Percentiles rank a stretch among this genome's conserved stretches.
phyloP scores from a whole-genome alignment of 352 stramenopile genomes.

The Phytophthora syringae region DNA sequence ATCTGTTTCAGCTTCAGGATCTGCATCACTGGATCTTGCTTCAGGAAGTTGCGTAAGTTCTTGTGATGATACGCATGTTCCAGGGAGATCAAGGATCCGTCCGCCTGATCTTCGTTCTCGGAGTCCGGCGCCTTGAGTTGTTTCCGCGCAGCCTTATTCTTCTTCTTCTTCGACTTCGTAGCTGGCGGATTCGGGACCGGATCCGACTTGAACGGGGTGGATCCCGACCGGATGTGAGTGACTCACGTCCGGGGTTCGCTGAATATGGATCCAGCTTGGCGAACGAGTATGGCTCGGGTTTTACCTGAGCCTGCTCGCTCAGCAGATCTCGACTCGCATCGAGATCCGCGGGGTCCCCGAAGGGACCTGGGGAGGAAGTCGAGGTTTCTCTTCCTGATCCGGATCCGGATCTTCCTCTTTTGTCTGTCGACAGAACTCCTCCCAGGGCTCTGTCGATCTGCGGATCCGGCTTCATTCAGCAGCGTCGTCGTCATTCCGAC shows the following conservation, averaged over 20 bases:
- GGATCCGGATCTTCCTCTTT: constrained; percentile 1
- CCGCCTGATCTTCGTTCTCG: background rate
- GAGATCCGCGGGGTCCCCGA: constrained; percentile 3
- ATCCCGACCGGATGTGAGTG: background rate
- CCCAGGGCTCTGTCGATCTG: constrained; percentile 2
- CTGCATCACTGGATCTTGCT: background rate
- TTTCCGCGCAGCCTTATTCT: background rate
- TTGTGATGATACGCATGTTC: background rate
- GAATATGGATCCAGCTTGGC: no score
- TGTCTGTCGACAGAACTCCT: constrained; percentile 5
- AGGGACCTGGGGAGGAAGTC: no score
- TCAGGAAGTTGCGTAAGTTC: background rate
- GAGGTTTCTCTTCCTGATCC: constrained; percentile 18
- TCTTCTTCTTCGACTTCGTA: background rate
- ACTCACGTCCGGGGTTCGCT: background rate
- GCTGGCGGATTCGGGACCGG: background rate
- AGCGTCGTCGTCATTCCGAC: constrained; percentile 9
- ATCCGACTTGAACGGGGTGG: no score
- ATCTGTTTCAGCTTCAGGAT: background rate
- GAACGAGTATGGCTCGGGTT: background rate
- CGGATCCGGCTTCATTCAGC: constrained; percentile 13
- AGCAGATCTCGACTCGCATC: background rate
- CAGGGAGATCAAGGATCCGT: background rate
- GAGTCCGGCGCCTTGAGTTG: constrained; percentile 1
- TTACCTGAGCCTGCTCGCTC: background rate